Base-by-base conservation (phyloP, 345 rosid genomes). In the Microthlaspi erraticum region DNA sequence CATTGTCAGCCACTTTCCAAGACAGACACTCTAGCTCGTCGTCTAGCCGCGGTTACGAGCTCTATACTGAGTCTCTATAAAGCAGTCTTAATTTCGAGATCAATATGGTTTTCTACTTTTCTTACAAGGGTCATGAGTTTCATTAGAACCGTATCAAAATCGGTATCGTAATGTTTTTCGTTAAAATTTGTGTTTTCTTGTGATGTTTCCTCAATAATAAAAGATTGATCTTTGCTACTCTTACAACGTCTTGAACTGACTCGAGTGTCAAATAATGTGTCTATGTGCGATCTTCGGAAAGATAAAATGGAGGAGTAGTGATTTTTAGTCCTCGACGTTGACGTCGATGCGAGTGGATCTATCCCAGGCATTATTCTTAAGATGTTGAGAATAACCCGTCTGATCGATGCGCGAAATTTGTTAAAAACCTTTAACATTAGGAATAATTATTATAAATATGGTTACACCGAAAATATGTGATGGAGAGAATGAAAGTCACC, bases 231-330 rank as follows among this genome's bases (percentile, higher is more conserved):
- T n/a, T 53, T 11, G 33, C 49, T 48, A 16, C 11, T 39, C 4
- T 34, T 33, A 33, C 44, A 7, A 63, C 32, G 18, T 8, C 12
- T 34, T 32, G 54, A 42, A 46, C 8, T 8, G 11, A 29, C 29
- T 13, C 13, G 16, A 13, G 17, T 26, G 16, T 52, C 6, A 5
- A 26, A 8, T 19, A 16, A 41, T 38, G 36, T 46, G 4, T 9
- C 46, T 36, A 74, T 66, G 73, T 45, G 59, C 34, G 78, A 74
- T 33, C 23, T 48, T 31, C 62, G 76, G 74, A 10, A 8, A 34
- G 44, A 56, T n/a, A 64, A 17, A 68, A 48, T 2, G 54, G 64
- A 55, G 45, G 13, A 33, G 7, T 33, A 60, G 17, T 70, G 38
- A 49, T 16, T 16, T 7, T 26, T 49, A 12, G 19, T 37, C 50